These are phyloP conservation scores for Salix dunnii DNA, from an alignment of 345 rosid species.

Conservation along the genomic window DNA sequence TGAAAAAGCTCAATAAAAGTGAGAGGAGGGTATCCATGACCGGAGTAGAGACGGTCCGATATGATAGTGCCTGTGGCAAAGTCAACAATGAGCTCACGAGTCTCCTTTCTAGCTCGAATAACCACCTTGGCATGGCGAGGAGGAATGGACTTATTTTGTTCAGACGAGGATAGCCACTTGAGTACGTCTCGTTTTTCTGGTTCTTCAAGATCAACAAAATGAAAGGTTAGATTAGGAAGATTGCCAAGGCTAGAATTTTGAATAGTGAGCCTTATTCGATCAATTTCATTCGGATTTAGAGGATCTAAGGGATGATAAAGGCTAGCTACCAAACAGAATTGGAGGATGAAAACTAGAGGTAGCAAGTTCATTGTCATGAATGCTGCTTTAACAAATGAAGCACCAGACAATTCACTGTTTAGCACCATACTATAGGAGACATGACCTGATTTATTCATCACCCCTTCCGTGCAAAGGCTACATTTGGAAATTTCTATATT, in stretches of 20 bases:
- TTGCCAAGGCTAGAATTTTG: constrained; percentile 35
- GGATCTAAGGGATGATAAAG: constrained; percentile 69
- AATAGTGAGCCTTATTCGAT: constrained; percentile 41
- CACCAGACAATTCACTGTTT: constrained; percentile 6
- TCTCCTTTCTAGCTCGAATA: constrained; percentile 44
- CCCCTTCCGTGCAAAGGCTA: background rate
- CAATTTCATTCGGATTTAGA: constrained; percentile 51
- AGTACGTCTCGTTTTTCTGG: constrained; percentile 64
- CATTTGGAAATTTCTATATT: no score
- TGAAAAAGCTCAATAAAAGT: constrained; percentile 46
- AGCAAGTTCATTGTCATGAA: constrained; percentile 35
- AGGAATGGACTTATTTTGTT: constrained; percentile 13
- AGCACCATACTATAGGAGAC: background rate
- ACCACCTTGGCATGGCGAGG: constrained; percentile 55
- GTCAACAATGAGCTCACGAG: constrained; percentile 55
- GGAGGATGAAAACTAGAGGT: constrained; percentile 32
- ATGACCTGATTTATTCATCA: background rate
- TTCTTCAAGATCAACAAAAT: constrained; percentile 65
- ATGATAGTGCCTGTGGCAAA: constrained; percentile 27
- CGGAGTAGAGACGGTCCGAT: constrained; percentile 35
- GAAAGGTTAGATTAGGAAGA: constrained; percentile 50
- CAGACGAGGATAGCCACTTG: constrained; percentile 37
- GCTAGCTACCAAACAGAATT: constrained; percentile 20
- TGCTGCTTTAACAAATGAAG: background rate
- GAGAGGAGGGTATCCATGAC: constrained; percentile 62